Evolutionary conservation across 805 yeast species (phyloP), one percentile per base, ranked within the genome.

Genomic region (Helenozyma rhizophorensis): DNA sequence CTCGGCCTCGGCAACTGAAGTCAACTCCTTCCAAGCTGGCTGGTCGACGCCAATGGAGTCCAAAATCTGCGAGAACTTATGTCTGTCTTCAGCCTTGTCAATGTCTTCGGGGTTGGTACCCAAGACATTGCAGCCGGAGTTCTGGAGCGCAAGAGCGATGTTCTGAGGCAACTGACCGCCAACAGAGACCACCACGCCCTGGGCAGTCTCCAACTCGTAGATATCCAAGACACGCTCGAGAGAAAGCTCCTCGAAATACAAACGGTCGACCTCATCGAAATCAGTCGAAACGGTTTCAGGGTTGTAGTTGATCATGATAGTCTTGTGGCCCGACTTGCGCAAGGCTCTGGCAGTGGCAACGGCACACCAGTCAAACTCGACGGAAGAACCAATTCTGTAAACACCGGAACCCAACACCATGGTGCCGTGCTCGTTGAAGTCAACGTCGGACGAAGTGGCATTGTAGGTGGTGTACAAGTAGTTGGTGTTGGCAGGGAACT

Each of bases 351-450:
- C 96, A 37, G 98, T 84, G 44, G 93, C 78, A 43, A 90, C 98
- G 35, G 97, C 98, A 74, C 98, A 90, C 98, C 98, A 90, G 64
- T 90, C 98, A 54, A 90, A 90, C 68, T 93, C 98, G 34, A 90
- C 98, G 21, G 97, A 88, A 2, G 97, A 89, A 39, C 98, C 98
- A 60, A 90, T 90, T 65, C 98, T 79, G 76, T 90, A 90, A 32
- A 93, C 98, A 70, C 98, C 97, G n/a, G 97, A 88, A 34, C 97
- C 98, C 50, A 90, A 73, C 25, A 90, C 97, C 78, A 93, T 70
- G 40, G 93, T 83, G 55, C 97, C 97, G 47, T 84, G 74, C 39
- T 90, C 97, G 51, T 83, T 76, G 56, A 90, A 93, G 27, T 69
- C 74, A 30, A 90, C 81, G 61, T 90, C 98, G 46, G 80, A 81